Evolutionary conservation across 2,329 filamentous ascomycete genomes (phyloP).

Genomic region (Stachybotrys chlorohalonatus): DNA sequence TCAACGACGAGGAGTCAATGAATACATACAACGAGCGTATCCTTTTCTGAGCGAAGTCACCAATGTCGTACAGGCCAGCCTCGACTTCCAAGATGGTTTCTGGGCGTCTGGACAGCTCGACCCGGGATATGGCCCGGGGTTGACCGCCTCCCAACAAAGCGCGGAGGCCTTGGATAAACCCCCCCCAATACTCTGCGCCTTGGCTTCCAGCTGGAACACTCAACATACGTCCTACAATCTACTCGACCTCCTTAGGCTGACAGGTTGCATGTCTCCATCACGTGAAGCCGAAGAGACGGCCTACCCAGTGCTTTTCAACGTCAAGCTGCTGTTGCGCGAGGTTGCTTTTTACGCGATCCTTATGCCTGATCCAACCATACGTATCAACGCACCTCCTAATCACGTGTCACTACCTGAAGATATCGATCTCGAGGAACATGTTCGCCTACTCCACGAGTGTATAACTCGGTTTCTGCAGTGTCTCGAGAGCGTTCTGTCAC

Average conservation of each 20-base stretch:
- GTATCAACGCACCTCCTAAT: slow-evolving; percentile 14
- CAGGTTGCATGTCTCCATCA: slow-evolving; percentile 36
- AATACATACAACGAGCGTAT: slow-evolving; percentile 39
- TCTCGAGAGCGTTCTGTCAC: slow-evolving; percentile 36
- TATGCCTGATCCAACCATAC: slow-evolving; percentile 35
- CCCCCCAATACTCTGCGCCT: slow-evolving; percentile 39
- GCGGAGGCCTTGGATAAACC: slow-evolving; percentile 28
- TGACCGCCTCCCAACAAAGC: slow-evolving; percentile 6
- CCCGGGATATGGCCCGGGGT: slow-evolving; percentile 11
- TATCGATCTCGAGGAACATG: slow-evolving; percentile 37
- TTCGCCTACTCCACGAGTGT: slow-evolving; percentile 39
- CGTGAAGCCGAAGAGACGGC: slow-evolving; percentile 38
- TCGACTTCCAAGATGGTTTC: slow-evolving; percentile 48
- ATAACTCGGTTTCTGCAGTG: slow-evolving; percentile 42
- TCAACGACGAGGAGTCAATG: slow-evolving; percentile 40
- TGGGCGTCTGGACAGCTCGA: slow-evolving; percentile 47
- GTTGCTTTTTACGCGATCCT: slow-evolving; percentile 44
- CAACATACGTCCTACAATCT: slow-evolving; percentile 39
- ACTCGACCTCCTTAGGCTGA: slow-evolving; percentile 42
- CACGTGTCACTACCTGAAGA: slow-evolving; percentile 25
- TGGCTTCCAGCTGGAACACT: slow-evolving; percentile 44
- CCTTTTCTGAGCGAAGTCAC: slow-evolving; percentile 28
- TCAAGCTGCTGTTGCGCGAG: slow-evolving; percentile 47
- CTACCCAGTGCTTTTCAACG: slow-evolving; percentile 42
- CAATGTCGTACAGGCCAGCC: slow-evolving; percentile 31